phyloP scores from a whole-genome alignment of 208 protist genomes.

The Herpetomonas samuelpessoai region DNA sequence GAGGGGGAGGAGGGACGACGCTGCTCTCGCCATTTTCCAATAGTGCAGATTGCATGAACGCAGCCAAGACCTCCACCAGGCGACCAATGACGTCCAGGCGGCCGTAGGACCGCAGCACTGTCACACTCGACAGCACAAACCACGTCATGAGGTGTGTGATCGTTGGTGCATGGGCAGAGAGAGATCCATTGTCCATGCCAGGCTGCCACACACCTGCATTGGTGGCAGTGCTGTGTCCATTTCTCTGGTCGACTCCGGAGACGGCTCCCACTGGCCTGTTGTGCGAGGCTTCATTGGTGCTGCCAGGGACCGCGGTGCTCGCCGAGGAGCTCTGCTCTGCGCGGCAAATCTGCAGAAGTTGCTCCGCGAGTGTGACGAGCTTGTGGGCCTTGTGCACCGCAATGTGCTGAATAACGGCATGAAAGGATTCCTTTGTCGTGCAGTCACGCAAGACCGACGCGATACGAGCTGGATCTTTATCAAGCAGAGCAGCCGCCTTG shows the following conservation, averaged over 20 bases:
- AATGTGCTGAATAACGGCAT: conserved; percentile 41
- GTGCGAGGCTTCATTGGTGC: not conserved
- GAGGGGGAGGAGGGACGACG: conserved; percentile 10
- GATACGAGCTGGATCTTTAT: conserved; percentile 38
- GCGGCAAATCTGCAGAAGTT: conserved; percentile 26
- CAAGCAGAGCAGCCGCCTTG: conserved; percentile 57
- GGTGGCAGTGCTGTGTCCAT: not conserved
- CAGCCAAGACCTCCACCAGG: conserved; percentile 48
- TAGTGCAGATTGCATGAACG: too few species aligned
- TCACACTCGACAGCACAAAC: conserved; percentile 62
- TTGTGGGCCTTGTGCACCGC: conserved; percentile 21
- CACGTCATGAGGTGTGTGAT: conserved; percentile 62
- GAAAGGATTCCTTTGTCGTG: conserved; percentile 39
- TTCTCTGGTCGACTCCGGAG: not conserved
- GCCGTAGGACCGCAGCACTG: conserved; percentile 15
- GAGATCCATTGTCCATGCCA: not conserved
- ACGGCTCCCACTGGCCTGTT: conserved; percentile 4
- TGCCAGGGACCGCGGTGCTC: conserved; percentile 1
- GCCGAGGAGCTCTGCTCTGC: conserved; percentile 19
- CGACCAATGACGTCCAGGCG: conserved; percentile 19
- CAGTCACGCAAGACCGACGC: conserved; percentile 20
- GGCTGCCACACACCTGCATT: not conserved
- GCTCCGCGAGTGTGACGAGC: conserved; percentile 21
- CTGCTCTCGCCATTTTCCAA: too few species aligned
- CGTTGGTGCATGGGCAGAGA: not conserved